Conservation (phyloP, 495 filamentous ascomycete species). For the Immersiella caudata region DNA sequence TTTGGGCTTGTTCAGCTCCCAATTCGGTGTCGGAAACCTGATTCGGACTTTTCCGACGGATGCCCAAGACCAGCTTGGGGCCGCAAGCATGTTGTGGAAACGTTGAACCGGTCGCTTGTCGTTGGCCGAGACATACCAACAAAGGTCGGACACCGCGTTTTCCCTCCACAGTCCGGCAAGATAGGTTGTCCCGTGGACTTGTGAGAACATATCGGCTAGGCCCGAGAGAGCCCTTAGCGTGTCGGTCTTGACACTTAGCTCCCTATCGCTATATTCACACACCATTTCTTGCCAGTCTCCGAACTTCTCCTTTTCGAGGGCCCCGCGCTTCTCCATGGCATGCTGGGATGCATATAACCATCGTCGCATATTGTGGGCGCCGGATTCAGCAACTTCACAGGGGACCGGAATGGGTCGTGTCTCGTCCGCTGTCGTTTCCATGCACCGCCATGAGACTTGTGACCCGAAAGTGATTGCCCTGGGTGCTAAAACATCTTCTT, state of each 20-base stretch:
- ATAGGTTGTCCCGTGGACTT: slow-evolving; percentile 21
- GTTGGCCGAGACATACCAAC: slow-evolving; percentile 30
- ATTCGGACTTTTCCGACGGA: slow-evolving; percentile 27
- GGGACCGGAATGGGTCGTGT: slow-evolving; percentile 9
- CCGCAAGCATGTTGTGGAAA: background rate
- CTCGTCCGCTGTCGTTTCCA: slow-evolving; percentile 14
- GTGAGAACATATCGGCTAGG: slow-evolving; percentile 19
- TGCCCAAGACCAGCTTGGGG: slow-evolving; percentile 32
- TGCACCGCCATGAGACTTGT: slow-evolving; percentile 30
- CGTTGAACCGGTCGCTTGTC: slow-evolving; percentile 10
- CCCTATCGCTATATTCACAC: slow-evolving; percentile 23
- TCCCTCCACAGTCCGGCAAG: slow-evolving; percentile 32
- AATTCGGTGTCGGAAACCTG: slow-evolving; percentile 9
- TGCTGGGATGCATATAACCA: slow-evolving; percentile 21
- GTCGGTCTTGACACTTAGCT: slow-evolving; percentile 21
- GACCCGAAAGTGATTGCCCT: slow-evolving; percentile 25
- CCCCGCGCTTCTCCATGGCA: background rate
- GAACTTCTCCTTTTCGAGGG: slow-evolving; percentile 13
- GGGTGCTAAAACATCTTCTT: slow-evolving; percentile 28
- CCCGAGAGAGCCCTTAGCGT: slow-evolving; percentile 24
- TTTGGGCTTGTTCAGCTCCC: background rate
- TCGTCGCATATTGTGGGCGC: slow-evolving; percentile 3
- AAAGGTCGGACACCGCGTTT: slow-evolving; percentile 24
- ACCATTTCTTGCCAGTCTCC: slow-evolving; percentile 24
- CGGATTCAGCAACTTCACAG: background rate